A percentile compares a stretch with the other conserved stretches of the same genome.
Evolutionary conservation across 495 filamentous ascomycete genomes (phyloP).

Genomic region (Penicillium ucsense): DNA sequence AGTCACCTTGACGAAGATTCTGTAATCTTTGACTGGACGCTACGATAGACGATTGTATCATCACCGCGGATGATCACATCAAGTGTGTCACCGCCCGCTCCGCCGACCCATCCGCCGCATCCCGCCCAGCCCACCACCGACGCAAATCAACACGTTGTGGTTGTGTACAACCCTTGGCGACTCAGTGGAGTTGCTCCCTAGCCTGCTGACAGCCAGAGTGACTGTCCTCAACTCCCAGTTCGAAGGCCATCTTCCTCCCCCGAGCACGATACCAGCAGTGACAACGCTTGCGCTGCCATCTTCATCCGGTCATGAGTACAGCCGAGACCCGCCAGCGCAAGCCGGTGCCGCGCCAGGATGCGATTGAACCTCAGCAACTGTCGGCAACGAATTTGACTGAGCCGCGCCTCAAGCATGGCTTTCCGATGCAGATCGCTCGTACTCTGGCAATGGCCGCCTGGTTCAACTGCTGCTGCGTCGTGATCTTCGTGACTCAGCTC

Average conservation of each 20-base stretch:
- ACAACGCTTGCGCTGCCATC: not conserved
- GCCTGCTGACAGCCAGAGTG: not conserved
- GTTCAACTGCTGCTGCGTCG: conserved; percentile 47
- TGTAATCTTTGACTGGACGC: too few species aligned
- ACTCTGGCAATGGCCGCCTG: conserved; percentile 55
- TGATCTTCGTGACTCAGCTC: conserved; percentile 45
- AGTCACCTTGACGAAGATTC: too few species aligned
- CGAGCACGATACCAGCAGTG: not conserved
- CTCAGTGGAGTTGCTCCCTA: conserved; percentile 1
- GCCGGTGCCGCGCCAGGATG: conserved; percentile 11
- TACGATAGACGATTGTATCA: too few species aligned
- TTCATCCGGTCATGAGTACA: conserved; percentile 23
- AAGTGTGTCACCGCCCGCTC: not conserved
- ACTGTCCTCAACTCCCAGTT: not conserved
- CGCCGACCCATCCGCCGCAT: conserved; percentile 8
- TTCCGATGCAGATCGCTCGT: conserved; percentile 53
- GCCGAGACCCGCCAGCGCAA: conserved; percentile 35
- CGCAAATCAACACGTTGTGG: not conserved
- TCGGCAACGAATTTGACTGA: conserved; percentile 20
- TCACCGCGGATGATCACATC: not conserved
- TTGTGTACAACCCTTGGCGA: not conserved
- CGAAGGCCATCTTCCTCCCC: not conserved
- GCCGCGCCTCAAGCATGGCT: conserved; percentile 56
- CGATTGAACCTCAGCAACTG: conserved; percentile 13
- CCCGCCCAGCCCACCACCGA: not conserved